Evolutionary conservation across 2,329 filamentous ascomycete species (phyloP).

Genomic region (Claviceps monticola): DNA sequence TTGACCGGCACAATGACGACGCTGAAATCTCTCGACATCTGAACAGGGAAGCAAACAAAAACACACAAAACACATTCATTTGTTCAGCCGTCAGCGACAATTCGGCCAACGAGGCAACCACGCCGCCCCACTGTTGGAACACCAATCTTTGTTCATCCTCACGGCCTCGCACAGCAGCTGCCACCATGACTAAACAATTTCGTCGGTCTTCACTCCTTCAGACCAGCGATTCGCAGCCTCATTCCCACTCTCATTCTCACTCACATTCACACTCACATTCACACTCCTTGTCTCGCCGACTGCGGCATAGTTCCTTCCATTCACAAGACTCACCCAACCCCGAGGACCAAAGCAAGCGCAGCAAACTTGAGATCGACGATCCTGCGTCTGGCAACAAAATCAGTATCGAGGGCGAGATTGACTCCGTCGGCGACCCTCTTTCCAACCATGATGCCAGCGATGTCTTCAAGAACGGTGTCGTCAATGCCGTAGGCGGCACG

Average conservation of each 20-base stretch:
- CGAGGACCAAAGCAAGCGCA: conserved; percentile 1
- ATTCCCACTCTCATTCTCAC: conserved; percentile 11
- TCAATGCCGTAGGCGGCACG: conserved; percentile 1
- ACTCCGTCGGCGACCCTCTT: conserved; percentile 5
- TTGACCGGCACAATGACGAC: conserved; percentile 6
- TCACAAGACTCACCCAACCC: conserved; percentile 4
- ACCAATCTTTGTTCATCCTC: conserved; percentile 9
- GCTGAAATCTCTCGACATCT: not conserved
- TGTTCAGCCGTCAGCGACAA: conserved; percentile 3
- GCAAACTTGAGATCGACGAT: conserved; percentile 7
- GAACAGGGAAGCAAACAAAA: not conserved
- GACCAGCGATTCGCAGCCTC: conserved; percentile 14
- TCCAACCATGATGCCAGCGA: conserved; percentile 5
- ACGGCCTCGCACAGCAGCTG: conserved; percentile 7
- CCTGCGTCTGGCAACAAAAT: conserved; percentile 14
- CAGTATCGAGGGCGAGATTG: conserved; percentile 9
- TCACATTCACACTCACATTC: conserved; percentile 13
- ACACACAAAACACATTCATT: conserved; percentile 4
- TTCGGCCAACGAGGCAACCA: not conserved
- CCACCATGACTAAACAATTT: conserved; percentile 21
- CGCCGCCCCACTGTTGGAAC: conserved; percentile 6
- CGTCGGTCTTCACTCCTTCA: conserved; percentile 25
- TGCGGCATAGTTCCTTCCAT: conserved; percentile 8
- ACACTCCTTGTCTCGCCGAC: conserved; percentile 12
- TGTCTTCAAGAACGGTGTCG: conserved; percentile 7